Evolutionary conservation across 352 stramenopile genomes (phyloP).

Genomic region (Pythium plurisporium): DNA sequence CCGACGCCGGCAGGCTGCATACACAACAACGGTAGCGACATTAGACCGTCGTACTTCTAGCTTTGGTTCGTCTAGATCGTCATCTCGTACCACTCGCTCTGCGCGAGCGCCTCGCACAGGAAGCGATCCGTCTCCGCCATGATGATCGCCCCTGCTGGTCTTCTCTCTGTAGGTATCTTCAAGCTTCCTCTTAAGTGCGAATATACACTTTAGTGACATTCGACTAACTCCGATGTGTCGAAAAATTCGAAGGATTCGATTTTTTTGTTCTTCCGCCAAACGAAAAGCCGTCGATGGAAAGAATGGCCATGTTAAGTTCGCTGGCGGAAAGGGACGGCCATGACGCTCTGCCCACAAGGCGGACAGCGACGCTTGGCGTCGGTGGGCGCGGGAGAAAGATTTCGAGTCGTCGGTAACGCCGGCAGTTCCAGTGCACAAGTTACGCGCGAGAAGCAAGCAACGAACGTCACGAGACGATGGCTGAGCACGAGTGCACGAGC

Average conservation of each 20-base stretch:
- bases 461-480: neutral
- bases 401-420: conserved; percentile 14
- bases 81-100: conserved; percentile 25
- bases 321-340: neutral
- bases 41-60: too few species aligned
- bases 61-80: too few species aligned
- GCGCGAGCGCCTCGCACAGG: conserved; percentile 18
- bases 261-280: neutral
- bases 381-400: neutral
- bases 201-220: neutral
- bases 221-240: conserved; percentile 9
- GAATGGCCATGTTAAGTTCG: neutral
- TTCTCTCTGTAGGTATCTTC: neutral
- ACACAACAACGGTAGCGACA: too few species aligned
- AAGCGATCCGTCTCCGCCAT: conserved; percentile 29
- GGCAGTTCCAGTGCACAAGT: conserved; percentile 27
- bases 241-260: neutral
- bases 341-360: neutral
- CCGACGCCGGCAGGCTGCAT: conserved; percentile 2
- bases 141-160: neutral
- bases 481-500: neutral
- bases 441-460: conserved; percentile 20
- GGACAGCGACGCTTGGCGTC: conserved; percentile 2
- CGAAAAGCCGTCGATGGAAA: neutral
- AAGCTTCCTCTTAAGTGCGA: conserved; percentile 14